These are phyloP conservation scores for Fusarium heterosporum DNA, from an alignment of 2,329 filamentous ascomycete species.

Conservation along the genomic window DNA sequence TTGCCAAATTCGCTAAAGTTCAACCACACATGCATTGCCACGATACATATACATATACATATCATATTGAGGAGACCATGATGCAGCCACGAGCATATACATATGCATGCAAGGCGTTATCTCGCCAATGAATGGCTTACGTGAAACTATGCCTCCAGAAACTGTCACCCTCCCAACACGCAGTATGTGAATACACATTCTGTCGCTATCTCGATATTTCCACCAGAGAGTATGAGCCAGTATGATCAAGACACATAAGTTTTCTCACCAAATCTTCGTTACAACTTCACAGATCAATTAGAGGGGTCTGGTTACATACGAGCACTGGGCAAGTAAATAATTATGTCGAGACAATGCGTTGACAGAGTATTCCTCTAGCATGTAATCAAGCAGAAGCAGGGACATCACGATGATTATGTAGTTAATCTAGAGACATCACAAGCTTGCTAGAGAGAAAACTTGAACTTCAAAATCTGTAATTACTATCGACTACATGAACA, in stretches of 20 bases:
- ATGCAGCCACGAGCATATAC: conserved; percentile 15
- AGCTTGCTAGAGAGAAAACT: not conserved
- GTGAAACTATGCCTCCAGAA: not conserved
- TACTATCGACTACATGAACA: conserved; percentile 43
- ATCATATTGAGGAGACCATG: conserved; percentile 7
- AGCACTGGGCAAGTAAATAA: not conserved
- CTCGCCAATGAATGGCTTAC: conserved; percentile 16
- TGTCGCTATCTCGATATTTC: not conserved
- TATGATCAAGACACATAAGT: not conserved
- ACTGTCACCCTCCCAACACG: not conserved
- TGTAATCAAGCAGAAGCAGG: not conserved
- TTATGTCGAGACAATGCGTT: conserved; percentile 3
- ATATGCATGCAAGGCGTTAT: conserved; percentile 23
- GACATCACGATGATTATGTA: conserved; percentile 2
- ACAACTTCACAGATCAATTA: not conserved
- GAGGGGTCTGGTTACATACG: not conserved
- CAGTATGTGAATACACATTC: not conserved
- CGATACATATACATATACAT: conserved; percentile 23
- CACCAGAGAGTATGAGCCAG: not conserved
- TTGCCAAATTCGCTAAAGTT: not conserved
- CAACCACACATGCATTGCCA: conserved; percentile 37
- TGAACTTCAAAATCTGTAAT: conserved; percentile 40
- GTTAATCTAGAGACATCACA: not conserved
- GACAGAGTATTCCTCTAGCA: conserved; percentile 1
- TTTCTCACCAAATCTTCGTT: not conserved